Percentiles rank a stretch among this genome's conserved stretches.
Conservation (phyloP, 2,329 filamentous ascomycete genomes). For the Alternaria solani region DNA sequence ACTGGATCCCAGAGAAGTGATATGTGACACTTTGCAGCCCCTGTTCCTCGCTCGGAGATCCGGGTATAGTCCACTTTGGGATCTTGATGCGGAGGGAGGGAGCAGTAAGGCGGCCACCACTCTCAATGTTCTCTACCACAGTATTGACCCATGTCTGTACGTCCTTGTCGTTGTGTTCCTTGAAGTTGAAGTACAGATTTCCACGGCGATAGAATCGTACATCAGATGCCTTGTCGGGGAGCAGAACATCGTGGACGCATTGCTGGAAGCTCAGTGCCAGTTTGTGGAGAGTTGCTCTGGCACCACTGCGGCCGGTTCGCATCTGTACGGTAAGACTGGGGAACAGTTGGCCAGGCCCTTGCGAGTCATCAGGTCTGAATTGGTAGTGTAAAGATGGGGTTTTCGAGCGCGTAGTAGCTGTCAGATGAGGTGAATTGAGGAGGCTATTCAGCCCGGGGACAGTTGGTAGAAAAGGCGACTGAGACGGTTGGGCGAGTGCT, state of each 20-base stretch:
- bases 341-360: slow-evolving; percentile 23
- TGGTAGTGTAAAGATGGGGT: slow-evolving; percentile 33
- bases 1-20: slow-evolving; percentile 41
- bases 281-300: slow-evolving; percentile 26
- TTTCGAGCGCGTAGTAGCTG: slow-evolving; percentile 12
- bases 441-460: slow-evolving; percentile 35
- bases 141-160: slow-evolving; percentile 28
- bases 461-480: slow-evolving; percentile 24
- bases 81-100: slow-evolving; percentile 38
- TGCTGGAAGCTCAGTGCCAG: slow-evolving; percentile 34
- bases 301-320: slow-evolving; percentile 19
- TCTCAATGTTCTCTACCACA: slow-evolving; percentile 36
- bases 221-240: slow-evolving; percentile 41
- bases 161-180: slow-evolving; percentile 16
- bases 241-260: slow-evolving; percentile 37
- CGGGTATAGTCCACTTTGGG: slow-evolving; percentile 40
- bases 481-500: background rate
- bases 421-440: slow-evolving; percentile 25
- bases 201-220: slow-evolving; percentile 36
- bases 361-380: slow-evolving; percentile 33
- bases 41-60: slow-evolving; percentile 15
- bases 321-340: slow-evolving; percentile 39
- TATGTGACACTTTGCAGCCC: slow-evolving; percentile 30
- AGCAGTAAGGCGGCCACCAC: slow-evolving; percentile 39
- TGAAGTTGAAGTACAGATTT: slow-evolving; percentile 21